phyloP scores from a whole-genome alignment of 2,329 filamentous ascomycete genomes.

The Diaporthe amygdali region DNA sequence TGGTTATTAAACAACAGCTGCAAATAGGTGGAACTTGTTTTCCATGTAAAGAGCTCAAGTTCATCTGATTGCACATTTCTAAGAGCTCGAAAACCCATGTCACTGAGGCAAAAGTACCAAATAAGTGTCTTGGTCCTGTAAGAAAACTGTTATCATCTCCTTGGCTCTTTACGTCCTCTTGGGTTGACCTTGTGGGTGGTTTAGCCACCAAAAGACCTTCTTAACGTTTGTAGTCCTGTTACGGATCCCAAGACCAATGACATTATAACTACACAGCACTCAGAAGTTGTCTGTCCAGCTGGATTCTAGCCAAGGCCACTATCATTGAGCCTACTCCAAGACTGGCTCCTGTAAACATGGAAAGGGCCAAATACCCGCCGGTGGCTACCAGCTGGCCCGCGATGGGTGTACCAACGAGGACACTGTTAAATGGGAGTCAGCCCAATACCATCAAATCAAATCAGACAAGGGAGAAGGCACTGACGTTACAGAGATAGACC shows the following conservation, averaged over 20 bases:
- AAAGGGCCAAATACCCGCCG: slow-evolving; percentile 46
- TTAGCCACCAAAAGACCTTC: background rate
- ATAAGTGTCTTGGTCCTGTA: background rate
- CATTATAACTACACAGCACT: background rate
- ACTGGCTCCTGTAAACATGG: slow-evolving; percentile 41
- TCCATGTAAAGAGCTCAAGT: background rate
- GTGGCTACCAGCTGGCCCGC: slow-evolving; percentile 42
- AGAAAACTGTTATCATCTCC: background rate
- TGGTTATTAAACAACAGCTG: background rate
- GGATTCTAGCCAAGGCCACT: background rate
- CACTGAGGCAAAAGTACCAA: background rate
- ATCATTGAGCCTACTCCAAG: slow-evolving; percentile 27
- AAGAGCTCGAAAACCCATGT: no score
- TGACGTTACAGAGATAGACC: slow-evolving; percentile 46
- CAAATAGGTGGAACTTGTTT: background rate
- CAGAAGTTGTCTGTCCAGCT: background rate
- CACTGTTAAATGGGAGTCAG: slow-evolving; percentile 30
- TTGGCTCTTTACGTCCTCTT: background rate
- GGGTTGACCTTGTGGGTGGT: background rate
- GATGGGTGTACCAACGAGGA: slow-evolving; percentile 46
- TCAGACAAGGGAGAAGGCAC: background rate
- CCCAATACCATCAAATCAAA: slow-evolving; percentile 26
- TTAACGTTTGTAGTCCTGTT: background rate
- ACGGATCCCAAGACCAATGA: no score
- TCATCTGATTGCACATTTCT: background rate